Base-by-base conservation (phyloP, 2,329 filamentous ascomycete species). In the Aspergillus udagawae region DNA sequence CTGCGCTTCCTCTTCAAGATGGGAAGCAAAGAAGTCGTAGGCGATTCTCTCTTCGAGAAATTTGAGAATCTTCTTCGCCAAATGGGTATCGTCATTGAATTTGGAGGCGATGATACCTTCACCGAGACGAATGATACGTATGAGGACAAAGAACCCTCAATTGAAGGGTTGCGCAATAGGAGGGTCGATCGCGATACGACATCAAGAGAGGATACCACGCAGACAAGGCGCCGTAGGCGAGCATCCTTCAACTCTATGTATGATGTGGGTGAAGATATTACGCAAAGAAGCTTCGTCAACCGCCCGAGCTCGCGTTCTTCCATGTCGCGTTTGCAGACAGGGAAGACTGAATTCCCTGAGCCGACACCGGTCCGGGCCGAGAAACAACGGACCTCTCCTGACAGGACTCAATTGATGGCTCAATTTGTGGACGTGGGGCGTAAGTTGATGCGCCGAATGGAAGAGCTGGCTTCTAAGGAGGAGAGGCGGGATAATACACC, bases 1-100 rank as follows among this genome's bases (percentile, higher is more conserved):
- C 86, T 91, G 62, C 85, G 88, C 61, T 86, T 95, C 66, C 76
- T 96, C 55, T 90, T 94, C 71, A 87, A 87, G 66, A 85, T 96
- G 70, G 89, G 90, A 53, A 86, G 86, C 59, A 82, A 75, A 59
- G 68, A 66, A 47, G 63, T 85, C 66, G 80, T 81, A 56, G 82
- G 83, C 49, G 74, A 82, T 49, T 81, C 81, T 4, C 78, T 95
- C 28, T 80, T 85, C 61, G 84, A 88, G 57, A 89, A 88, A 64
- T 92, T 94, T 66, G 83, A 86, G 70, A 78, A 82, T 56, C 80
- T 91, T 58, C 79, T 95, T 62, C 78, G 76, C 17, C 81, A 84
- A 51, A 86, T 91, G 81, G 86, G 87, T 23, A 91, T 93, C 61
- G 81, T 86, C 45, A 79, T 94, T 54, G 86, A 90, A 60, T 83